Evolutionary conservation across 352 stramenopile genomes (phyloP).

Genomic region (Halophytophthora batemanensis): DNA sequence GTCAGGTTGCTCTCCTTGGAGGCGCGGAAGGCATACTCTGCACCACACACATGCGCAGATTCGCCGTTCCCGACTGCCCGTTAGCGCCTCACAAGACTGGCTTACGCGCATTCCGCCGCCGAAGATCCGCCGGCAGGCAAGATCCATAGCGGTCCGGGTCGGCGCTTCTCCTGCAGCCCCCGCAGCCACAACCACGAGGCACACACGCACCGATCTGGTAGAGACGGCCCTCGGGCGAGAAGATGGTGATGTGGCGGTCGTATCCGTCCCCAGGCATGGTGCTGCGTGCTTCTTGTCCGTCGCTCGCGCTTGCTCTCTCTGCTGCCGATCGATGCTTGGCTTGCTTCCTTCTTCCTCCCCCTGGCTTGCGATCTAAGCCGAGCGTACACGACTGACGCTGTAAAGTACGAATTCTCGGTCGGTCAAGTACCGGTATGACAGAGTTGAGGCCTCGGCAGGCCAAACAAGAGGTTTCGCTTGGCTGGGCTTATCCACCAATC

Average conservation of each 20-base stretch:
- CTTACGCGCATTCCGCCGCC: too few species aligned
- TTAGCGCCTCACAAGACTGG: not conserved
- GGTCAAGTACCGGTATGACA: not conserved
- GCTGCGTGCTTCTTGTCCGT: too few species aligned
- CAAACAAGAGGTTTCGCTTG: too few species aligned
- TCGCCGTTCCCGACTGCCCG: conserved; percentile 93
- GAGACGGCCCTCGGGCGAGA: conserved; percentile 97
- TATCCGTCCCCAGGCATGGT: conserved; percentile 88
- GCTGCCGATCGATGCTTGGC: conserved; percentile 7
- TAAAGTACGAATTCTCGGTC: conserved; percentile 11
- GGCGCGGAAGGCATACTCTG: conserved; percentile 99
- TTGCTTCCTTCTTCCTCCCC: conserved; percentile 12
- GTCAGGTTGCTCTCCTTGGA: conserved; percentile 93
- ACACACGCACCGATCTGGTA: conserved; percentile 94
- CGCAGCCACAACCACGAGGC: not conserved
- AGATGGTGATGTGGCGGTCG: conserved; percentile 97
- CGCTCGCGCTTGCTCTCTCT: not conserved
- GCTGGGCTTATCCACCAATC: too few species aligned
- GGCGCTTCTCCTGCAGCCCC: not conserved
- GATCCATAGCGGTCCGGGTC: too few species aligned
- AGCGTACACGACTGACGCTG: not conserved
- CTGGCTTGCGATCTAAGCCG: conserved; percentile 18
- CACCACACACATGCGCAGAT: conserved; percentile 10
- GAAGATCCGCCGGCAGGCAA: too few species aligned
- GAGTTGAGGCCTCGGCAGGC: too few species aligned